A percentile compares a stretch with the other conserved stretches of the same genome.
phyloP scores from a whole-genome alignment of 2,329 filamentous ascomycete species.

The Cercospora zeae-maydis region DNA sequence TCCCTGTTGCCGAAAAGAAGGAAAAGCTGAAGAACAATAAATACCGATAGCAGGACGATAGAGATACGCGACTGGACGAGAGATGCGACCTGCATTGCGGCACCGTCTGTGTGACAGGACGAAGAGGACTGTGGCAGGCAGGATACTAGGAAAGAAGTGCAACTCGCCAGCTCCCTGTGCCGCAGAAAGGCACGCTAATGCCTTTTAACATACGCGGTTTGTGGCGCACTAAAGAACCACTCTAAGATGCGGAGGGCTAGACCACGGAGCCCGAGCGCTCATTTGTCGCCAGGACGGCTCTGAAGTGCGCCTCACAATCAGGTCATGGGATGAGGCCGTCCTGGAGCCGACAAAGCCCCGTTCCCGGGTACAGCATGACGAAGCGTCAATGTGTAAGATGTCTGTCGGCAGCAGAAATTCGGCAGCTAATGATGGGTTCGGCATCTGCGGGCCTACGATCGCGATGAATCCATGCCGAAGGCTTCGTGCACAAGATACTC shows the following conservation, averaged over 20 bases:
- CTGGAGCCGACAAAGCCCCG: no score
- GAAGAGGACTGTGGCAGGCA: background rate
- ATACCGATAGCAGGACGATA: background rate
- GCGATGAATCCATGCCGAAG: no score
- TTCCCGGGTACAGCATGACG: background rate
- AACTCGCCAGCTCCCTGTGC: background rate
- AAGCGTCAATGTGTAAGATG: background rate
- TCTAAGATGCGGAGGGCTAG: no score
- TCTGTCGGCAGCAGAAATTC: background rate
- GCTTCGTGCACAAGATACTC: background rate
- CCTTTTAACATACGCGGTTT: no score
- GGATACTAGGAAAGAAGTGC: background rate
- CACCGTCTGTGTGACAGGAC: background rate
- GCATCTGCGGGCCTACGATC: background rate
- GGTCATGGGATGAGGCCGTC: no score
- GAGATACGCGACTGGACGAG: background rate
- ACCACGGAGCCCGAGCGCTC: no score
- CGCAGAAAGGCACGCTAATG: no score
- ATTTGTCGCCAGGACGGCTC: no score
- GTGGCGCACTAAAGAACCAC: no score
- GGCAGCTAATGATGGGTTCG: background rate
- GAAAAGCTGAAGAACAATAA: constrained; percentile 3
- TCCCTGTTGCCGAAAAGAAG: background rate
- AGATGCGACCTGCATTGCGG: background rate
- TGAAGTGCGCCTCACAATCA: no score